Base-by-base conservation (phyloP, 805 yeast genomes). In the Candida jianshihensis region DNA sequence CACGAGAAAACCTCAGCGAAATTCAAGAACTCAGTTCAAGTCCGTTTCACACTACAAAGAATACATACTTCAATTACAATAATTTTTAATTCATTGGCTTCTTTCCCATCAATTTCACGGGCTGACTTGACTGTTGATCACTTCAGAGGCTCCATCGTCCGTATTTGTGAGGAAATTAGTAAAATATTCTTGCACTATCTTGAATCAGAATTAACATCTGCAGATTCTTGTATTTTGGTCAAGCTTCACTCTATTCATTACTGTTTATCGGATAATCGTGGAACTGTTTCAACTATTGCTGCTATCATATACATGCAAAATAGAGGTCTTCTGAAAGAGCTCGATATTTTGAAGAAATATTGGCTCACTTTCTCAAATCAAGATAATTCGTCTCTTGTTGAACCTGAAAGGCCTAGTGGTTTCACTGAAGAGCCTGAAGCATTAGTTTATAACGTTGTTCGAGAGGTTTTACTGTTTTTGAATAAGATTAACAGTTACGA, bases 1-100 rank as follows among this genome's bases (percentile, higher is more conserved):
- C 56, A 64, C 39, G 69, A 67, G 25, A 68, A 67, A 28, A 70
- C 74, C 0, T 66, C 75, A 28, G 73, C 82, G 1, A 78, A 76
- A 45, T 75, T 64, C 57, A 81, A 81, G 43, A 83, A 82, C 47
- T 60, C 81, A 0, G 57, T 73, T 2, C 76, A 78, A 42, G 53
- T 78, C 10, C 66, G 87, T 36, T 66, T 65, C 41, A 64, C 78
- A 26, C 54, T 65, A 22, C 64, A 69, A 34, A 64, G 73, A 22
- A 55, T 76, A 19, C 81, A 75, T 43, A 59, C 66, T 6, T 59
- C 65, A 21, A 54, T 68, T 3, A 46, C 73, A 1, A 58, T 63
- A 25, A 42, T 72, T 3, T 64, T 71, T 33, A 59, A 68, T 34
- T 61, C 72, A 6, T 44, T 74, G 18, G 56, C 70, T 6, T 60